Evolutionary conservation across 305 asterid genomes (phyloP).

Genomic region (Plantago coronopus): DNA sequence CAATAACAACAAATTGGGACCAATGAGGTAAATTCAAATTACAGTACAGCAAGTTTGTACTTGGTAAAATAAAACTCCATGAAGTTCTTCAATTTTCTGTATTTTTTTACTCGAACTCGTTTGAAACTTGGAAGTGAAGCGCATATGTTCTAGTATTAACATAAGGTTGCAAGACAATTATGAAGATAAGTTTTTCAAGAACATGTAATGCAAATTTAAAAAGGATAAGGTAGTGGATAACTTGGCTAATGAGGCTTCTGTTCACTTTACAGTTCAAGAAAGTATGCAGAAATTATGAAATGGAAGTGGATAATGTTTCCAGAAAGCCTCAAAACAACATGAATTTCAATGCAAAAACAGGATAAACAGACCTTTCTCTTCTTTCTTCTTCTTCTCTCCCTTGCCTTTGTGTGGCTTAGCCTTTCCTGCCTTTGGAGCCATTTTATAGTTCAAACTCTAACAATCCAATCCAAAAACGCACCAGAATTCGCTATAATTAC

Average conservation of each 20-base stretch:
- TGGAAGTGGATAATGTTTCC: neutral
- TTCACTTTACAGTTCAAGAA: neutral
- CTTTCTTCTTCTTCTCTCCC: slow-evolving; percentile 88
- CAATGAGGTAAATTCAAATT: neutral
- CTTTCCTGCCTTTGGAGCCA: slow-evolving; percentile 81
- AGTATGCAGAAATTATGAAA: neutral
- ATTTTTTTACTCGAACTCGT: too few relatives aligned
- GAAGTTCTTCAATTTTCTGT: too few relatives aligned
- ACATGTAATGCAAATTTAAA: neutral
- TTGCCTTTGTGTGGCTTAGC: slow-evolving; percentile 61
- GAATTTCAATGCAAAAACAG: neutral
- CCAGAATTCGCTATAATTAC: neutral
- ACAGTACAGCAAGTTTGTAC: neutral
- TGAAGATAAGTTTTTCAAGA: too few relatives aligned
- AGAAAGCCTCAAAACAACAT: neutral
- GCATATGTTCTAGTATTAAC: too few relatives aligned
- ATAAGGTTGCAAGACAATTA: too few relatives aligned
- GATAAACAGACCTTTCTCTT: slow-evolving; percentile 61
- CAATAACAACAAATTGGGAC: neutral
- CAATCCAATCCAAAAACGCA: neutral
- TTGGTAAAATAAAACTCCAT: neutral
- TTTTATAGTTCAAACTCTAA: slow-evolving; percentile 19
- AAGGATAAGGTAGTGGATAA: neutral
- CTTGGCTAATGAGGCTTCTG: neutral
- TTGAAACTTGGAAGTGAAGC: too few relatives aligned